Evolutionary conservation across 495 filamentous ascomycete species (phyloP).

Genomic region (Chaetomium cochliodes): DNA sequence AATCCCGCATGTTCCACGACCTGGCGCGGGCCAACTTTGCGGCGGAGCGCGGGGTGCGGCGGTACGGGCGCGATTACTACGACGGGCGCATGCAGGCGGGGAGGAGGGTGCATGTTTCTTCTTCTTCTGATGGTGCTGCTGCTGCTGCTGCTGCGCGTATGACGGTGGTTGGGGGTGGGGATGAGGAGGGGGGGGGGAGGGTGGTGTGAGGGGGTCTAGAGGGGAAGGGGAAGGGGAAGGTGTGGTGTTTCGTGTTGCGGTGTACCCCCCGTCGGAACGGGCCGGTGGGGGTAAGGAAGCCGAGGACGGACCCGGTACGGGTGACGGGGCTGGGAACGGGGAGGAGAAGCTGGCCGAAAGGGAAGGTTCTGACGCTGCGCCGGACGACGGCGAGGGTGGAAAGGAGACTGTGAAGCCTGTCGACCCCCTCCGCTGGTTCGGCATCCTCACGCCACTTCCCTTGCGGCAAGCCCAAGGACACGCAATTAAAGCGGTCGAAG

Average conservation of each 20-base stretch:
- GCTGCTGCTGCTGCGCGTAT: no score
- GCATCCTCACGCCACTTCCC: constrained; percentile 60
- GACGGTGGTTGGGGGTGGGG: not conserved
- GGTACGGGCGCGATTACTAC: constrained; percentile 66
- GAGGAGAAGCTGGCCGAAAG: not conserved
- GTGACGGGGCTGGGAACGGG: not conserved
- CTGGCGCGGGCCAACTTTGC: constrained; percentile 72
- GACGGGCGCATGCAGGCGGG: constrained; percentile 70
- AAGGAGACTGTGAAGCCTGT: constrained; percentile 11
- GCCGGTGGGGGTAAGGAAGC: not conserved
- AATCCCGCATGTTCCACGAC: constrained; percentile 54
- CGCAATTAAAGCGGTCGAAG: constrained; percentile 45
- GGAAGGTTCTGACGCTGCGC: not conserved
- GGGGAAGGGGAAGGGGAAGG: not conserved
- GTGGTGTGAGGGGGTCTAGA: not conserved
- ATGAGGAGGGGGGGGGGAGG: not conserved
- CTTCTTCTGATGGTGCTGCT: not conserved
- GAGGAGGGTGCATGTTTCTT: constrained; percentile 44
- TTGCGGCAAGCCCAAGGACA: constrained; percentile 59
- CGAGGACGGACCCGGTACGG: not conserved
- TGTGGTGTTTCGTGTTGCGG: constrained; percentile 6
- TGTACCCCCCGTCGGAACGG: not conserved
- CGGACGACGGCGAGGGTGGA: not conserved
- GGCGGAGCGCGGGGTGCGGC: constrained; percentile 56
- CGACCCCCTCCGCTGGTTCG: constrained; percentile 70